These are phyloP conservation scores for Boletus patriciae DNA, from an alignment of 768 basidiomycete species.

Conservation along the genomic window DNA sequence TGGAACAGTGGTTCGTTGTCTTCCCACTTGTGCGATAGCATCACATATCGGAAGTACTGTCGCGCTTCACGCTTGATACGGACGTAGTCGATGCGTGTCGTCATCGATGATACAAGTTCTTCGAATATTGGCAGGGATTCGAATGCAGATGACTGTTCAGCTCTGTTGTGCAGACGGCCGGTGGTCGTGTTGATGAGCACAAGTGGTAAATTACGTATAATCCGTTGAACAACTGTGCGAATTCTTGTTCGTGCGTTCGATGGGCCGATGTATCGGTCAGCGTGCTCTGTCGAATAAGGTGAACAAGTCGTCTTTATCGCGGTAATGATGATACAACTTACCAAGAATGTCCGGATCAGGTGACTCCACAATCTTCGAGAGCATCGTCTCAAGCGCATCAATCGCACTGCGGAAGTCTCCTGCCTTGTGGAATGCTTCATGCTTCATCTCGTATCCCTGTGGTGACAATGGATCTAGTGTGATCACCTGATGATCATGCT, in stretches of 20 bases:
- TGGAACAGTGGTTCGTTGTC: neutral
- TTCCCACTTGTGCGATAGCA: constrained; percentile 3
- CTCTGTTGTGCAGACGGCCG: neutral
- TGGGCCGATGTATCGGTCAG: neutral
- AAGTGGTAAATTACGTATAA: neutral
- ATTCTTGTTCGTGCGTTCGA: neutral
- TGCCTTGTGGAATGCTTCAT: no score
- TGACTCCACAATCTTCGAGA: no score
- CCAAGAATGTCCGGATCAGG: no score
- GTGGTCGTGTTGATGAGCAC: neutral
- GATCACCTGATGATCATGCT: no score
- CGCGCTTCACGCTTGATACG: neutral
- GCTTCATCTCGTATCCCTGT: no score
- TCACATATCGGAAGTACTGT: neutral
- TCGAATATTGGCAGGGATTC: neutral
- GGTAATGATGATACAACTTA: no score
- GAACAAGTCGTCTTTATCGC: neutral
- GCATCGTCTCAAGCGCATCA: no score
- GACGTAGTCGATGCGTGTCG: neutral
- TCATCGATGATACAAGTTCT: neutral
- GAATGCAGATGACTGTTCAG: neutral
- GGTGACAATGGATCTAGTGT: no score
- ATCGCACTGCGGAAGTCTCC: no score
- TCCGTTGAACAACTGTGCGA: neutral
- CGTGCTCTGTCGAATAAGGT: neutral